Evolutionary conservation across 129 eudicot genomes (phyloP).

Genomic region (Daucus carota): DH1_v3.0 NC_030382.2:43400001-43400500

Average conservation of each 20-base stretch:
- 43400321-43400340: too few relatives aligned
- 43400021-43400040: constrained; percentile 19
- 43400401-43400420: neutral
- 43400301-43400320: neutral
- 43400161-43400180: constrained; percentile 50
- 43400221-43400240: constrained; percentile 57
- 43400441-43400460: constrained; percentile 40
- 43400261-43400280: constrained; percentile 65
- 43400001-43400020: neutral
- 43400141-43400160: constrained; percentile 53
- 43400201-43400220: constrained; percentile 69
- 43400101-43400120: constrained; percentile 54
- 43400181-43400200: constrained; percentile 60
- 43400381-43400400: neutral
- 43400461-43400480: constrained; percentile 51
- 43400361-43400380: neutral
- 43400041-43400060: constrained; percentile 40
- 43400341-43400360: neutral
- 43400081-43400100: constrained; percentile 61
- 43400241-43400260: constrained; percentile 61
- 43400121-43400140: constrained; percentile 61
- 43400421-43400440: constrained; percentile 46
- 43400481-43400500: constrained; percentile 63
- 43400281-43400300: constrained; percentile 56
- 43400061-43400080: constrained; percentile 47